Evolutionary conservation across 495 filamentous ascomycete genomes (phyloP), one percentile per base, ranked within the genome.

Genomic region (Physcia stellaris): DNA sequence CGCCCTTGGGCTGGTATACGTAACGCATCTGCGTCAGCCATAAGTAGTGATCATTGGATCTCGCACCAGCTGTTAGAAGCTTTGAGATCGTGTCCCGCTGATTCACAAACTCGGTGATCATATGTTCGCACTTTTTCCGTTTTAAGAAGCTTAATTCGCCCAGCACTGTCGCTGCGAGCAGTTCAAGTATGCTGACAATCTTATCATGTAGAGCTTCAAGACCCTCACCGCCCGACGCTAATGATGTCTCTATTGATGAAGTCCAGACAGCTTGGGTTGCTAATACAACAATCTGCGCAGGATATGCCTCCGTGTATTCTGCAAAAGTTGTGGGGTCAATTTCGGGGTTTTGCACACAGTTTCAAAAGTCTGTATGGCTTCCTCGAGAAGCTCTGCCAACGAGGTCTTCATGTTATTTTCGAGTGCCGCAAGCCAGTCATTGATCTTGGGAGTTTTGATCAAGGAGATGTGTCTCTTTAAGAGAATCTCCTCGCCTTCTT

Each of bases 1-100:
- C 84, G 4, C 75, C 85, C 40, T 90, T 83, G 1, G 77, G 62
- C 4, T 67, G 66, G 58, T 94, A 96, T 33, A 92, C 76, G 54
- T 94, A 99, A 40, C 92, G 83, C 88, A 99, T 95, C 56, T 90
- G 86, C n/a, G 95, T 66, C 6, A 94, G 70, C 90, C 90, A 99
- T 42, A 87, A 55, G 51, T 93, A 83, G 54, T 99, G 86, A 22
- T 71, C 80, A 12, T 84, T 66, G n/a, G 75, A 75, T 24, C 70
- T 69, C 13, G 90, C 92, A 39, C 76, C 77, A 33, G 71, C 67
- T 34, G 77, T 68, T 38, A 83, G 71, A 18, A 99, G 72, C 50
- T 81, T 88, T 40, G 81, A 77, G 42, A 94, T 90, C 24, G 80
- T 70, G 56, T 96, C 90, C 31, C 90, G 78, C 55, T 99, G 90